A percentile compares a stretch with the other conserved stretches of the same genome.
These are phyloP conservation scores for Erythrophleum fordii DNA, from an alignment of 306 rosid species.

Conservation along the genomic window DNA sequence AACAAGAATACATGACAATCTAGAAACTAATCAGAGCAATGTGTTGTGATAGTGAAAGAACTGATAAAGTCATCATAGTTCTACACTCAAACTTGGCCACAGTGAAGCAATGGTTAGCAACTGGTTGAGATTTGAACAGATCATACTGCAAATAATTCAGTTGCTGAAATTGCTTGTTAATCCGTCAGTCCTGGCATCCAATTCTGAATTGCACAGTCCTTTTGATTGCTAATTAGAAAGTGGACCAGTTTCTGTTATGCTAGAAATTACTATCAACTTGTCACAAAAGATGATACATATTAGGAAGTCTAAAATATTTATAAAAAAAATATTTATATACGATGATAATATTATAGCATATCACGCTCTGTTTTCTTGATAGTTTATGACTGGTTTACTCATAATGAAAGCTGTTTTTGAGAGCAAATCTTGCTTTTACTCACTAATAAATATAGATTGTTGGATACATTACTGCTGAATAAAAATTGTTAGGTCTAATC, in stretches of 20 bases:
- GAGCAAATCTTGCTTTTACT: slow-evolving; percentile 1
- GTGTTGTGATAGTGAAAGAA: background rate
- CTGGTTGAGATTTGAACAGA: background rate
- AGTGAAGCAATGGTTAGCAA: background rate
- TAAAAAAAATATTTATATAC: background rate
- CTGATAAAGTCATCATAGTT: background rate
- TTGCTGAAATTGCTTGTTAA: slow-evolving; percentile 16
- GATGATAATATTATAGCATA: background rate
- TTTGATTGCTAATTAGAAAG: slow-evolving; percentile 17
- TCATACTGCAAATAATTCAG: background rate
- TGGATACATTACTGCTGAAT: background rate
- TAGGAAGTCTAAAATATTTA: slow-evolving; percentile 10
- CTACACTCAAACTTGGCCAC: background rate
- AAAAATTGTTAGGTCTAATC: slow-evolving; percentile 5
- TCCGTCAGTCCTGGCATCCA: background rate
- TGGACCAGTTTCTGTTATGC: slow-evolving; percentile 9
- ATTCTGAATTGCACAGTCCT: background rate
- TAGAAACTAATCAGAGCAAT: background rate
- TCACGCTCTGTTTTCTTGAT: background rate
- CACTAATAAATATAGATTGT: background rate
- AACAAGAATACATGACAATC: background rate
- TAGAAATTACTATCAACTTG: background rate
- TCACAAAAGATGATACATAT: background rate
- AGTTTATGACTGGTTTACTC: slow-evolving; percentile 1
- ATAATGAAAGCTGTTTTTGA: slow-evolving; percentile 1